Evolutionary conservation across 1,284 basidiomycete species (phyloP).

Genomic region (Irpex sp.): DNA sequence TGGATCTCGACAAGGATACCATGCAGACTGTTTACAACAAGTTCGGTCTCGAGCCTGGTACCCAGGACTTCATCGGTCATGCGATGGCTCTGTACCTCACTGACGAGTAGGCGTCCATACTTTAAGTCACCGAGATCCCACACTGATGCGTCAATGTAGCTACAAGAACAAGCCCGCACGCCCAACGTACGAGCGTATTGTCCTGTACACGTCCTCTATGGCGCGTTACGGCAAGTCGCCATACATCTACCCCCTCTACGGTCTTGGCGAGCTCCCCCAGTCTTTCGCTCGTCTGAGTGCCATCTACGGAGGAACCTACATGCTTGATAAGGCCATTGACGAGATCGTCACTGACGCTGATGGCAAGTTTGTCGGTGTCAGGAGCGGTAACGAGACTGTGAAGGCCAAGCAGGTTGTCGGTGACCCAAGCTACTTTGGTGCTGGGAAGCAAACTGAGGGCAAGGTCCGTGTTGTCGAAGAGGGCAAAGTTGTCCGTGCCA

Average conservation of each 20-base stretch:
- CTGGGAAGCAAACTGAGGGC: constrained; percentile 56
- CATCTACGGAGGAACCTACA: constrained; percentile 99
- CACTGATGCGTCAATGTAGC: constrained; percentile 37
- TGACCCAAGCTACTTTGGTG: constrained; percentile 96
- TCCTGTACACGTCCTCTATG: constrained; percentile 98
- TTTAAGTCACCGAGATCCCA: too few relatives aligned
- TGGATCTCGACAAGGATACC: constrained; percentile 81
- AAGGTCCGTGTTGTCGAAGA: constrained; percentile 89
- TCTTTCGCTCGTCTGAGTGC: constrained; percentile 97
- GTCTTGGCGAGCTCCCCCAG: constrained; percentile 97
- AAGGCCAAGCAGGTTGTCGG: constrained; percentile 98
- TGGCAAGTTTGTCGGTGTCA: constrained; percentile 93
- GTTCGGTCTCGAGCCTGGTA: constrained; percentile 95
- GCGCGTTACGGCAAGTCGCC: constrained; percentile 99
- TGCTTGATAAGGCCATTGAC: constrained; percentile 96
- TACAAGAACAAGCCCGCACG: constrained; percentile 93
- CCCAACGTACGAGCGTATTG: constrained; percentile 89
- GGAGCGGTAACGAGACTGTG: constrained; percentile 87
- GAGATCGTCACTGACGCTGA: constrained; percentile 82
- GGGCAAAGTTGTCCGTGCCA: constrained; percentile 93
- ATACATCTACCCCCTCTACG: constrained; percentile 99
- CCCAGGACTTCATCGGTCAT: constrained; percentile 99
- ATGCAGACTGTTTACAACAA: constrained; percentile 96
- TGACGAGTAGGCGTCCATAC: constrained; percentile 73
- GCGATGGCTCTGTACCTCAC: constrained; percentile 99